A percentile compares a stretch with the other conserved stretches of the same genome.
Evolutionary conservation across 768 basidiomycete species (phyloP).

Genomic region (Mycena olivaceomarginata): DNA sequence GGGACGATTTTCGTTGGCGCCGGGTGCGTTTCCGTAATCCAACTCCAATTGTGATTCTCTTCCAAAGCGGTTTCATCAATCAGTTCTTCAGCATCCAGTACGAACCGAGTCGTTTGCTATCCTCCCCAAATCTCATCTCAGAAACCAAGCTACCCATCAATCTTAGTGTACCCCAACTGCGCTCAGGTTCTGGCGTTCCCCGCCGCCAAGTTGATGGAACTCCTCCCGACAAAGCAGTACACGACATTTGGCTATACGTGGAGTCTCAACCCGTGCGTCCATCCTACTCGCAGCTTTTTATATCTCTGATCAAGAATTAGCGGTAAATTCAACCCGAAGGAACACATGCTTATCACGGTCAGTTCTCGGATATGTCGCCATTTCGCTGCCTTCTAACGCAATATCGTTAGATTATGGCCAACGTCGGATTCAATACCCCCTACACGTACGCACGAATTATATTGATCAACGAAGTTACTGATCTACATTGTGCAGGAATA

Average conservation of each 20-base stretch:
- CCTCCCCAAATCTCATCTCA: background rate
- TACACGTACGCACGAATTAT: constrained; percentile 66
- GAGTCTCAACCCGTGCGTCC: constrained; percentile 63
- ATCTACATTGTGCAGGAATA: constrained; percentile 41
- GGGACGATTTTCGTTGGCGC: constrained; percentile 51
- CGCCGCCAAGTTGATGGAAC: constrained; percentile 61
- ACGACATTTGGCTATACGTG: constrained; percentile 68
- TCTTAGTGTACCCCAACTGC: constrained; percentile 50
- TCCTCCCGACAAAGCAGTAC: constrained; percentile 50
- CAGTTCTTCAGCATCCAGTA: constrained; percentile 56
- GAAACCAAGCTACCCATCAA: constrained; percentile 44
- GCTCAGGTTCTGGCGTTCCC: constrained; percentile 71
- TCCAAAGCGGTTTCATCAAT: constrained; percentile 51
- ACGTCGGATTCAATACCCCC: constrained; percentile 63
- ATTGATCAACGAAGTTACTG: constrained; percentile 29
- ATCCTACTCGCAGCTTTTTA: background rate
- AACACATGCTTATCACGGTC: constrained; percentile 73
- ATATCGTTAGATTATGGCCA: constrained; percentile 65
- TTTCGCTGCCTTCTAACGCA: background rate
- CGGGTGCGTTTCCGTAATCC: constrained; percentile 5
- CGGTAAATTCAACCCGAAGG: constrained; percentile 80
- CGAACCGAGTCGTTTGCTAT: background rate
- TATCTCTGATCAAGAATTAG: constrained; percentile 44
- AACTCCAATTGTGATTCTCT: background rate
- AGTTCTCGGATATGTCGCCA: no score